These are phyloP conservation scores for Ascochyta pisi DNA, from an alignment of 2,329 filamentous ascomycete species.

Conservation along the genomic window DNA sequence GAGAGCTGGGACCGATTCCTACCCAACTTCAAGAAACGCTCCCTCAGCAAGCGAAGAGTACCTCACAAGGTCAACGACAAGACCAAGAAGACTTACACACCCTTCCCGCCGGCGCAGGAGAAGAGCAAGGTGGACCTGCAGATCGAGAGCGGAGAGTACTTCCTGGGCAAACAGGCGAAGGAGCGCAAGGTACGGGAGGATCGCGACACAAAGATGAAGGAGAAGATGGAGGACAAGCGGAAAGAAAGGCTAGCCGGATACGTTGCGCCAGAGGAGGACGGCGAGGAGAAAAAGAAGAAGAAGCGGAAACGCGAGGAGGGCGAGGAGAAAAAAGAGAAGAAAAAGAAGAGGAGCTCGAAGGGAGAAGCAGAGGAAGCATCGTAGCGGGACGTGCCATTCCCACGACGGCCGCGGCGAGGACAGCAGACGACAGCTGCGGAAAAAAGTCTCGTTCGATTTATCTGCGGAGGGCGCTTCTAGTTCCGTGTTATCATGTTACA, in stretches of 20 bases:
- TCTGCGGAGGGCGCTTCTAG: neutral
- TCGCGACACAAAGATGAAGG: constrained; percentile 81
- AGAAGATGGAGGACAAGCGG: constrained; percentile 87
- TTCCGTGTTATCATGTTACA: neutral
- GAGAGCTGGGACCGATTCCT: constrained; percentile 97
- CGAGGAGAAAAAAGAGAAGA: constrained; percentile 60
- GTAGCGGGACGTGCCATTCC: neutral
- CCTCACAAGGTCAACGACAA: constrained; percentile 92
- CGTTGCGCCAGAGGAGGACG: constrained; percentile 81
- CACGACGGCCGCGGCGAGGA: neutral
- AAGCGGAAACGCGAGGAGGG: constrained; percentile 53
- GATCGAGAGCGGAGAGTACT: constrained; percentile 98
- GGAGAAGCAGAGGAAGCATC: constrained; percentile 34
- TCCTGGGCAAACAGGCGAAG: constrained; percentile 90
- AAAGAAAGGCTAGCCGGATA: constrained; percentile 86
- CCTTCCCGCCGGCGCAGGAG: constrained; percentile 94
- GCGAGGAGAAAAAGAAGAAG: constrained; percentile 60
- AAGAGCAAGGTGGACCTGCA: constrained; percentile 99
- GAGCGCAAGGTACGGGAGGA: constrained; percentile 81
- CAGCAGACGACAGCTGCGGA: neutral
- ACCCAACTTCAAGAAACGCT: constrained; percentile 95
- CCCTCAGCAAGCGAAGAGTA: constrained; percentile 79
- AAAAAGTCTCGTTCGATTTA: neutral
- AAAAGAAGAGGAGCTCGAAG: constrained; percentile 43
- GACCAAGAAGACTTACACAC: constrained; percentile 91